Conservation (phyloP, 2,329 filamentous ascomycete species). For the Rhynchosporium graminicola region DNA sequence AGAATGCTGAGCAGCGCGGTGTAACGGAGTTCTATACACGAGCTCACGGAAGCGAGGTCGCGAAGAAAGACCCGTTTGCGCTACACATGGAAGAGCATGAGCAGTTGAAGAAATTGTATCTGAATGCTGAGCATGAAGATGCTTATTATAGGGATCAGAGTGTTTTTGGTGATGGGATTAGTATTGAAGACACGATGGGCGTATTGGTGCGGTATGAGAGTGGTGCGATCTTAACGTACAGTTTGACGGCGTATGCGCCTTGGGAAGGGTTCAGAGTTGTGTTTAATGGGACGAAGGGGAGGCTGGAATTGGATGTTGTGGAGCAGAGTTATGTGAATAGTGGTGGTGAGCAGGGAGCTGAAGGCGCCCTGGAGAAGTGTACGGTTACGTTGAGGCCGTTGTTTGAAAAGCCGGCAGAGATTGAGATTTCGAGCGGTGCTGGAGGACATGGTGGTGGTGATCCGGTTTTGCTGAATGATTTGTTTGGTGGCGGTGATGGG, state of each 20-base stretch:
- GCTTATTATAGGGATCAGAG: slow-evolving; percentile 62
- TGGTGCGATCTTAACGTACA: slow-evolving; percentile 60
- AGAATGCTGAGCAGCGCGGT: slow-evolving; percentile 60
- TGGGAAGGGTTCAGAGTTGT: slow-evolving; percentile 61
- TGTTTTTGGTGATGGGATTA: slow-evolving; percentile 64
- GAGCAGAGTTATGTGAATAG: slow-evolving; percentile 64
- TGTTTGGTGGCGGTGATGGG: slow-evolving; percentile 53
- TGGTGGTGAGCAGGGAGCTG: slow-evolving; percentile 56
- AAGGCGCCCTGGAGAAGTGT: slow-evolving; percentile 54
- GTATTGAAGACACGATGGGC: slow-evolving; percentile 65
- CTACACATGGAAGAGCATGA: slow-evolving; percentile 54
- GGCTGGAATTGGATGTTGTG: slow-evolving; percentile 62
- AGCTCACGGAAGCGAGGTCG: slow-evolving; percentile 51
- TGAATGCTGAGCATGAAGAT: slow-evolving; percentile 64
- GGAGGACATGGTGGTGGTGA: slow-evolving; percentile 64
- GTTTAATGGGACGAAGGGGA: slow-evolving; percentile 59
- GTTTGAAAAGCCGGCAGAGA: slow-evolving; percentile 57
- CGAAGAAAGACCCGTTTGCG: slow-evolving; percentile 58
- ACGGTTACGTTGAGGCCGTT: slow-evolving; percentile 53
- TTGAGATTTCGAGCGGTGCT: slow-evolving; percentile 52
- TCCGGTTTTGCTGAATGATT: slow-evolving; percentile 55
- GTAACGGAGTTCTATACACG: slow-evolving; percentile 53
- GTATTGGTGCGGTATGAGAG: slow-evolving; percentile 58
- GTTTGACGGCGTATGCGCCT: slow-evolving; percentile 60
- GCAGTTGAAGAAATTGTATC: slow-evolving; percentile 59